Percentiles rank a stretch among this genome's conserved stretches.
These are phyloP conservation scores for Chalciporus pseudorubinellus DNA, from an alignment of 768 basidiomycete genomes.

Conservation along the genomic window DNA sequence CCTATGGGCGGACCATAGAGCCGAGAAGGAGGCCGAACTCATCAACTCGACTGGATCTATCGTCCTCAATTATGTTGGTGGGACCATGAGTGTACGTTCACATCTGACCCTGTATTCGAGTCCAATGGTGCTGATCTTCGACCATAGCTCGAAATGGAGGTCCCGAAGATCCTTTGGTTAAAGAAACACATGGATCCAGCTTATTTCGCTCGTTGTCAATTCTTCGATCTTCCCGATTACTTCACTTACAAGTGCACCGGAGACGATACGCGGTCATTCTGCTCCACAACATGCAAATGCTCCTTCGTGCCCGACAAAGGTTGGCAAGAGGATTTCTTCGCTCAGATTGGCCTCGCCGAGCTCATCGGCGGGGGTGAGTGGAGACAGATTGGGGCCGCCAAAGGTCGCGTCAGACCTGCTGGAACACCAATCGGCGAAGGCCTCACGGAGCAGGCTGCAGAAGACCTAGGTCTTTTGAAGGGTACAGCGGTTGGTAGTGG, in stretches of 20 bases:
- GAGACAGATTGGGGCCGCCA: slow-evolving; percentile 67
- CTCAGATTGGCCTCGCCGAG: slow-evolving; percentile 74
- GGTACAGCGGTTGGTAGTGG: slow-evolving; percentile 94
- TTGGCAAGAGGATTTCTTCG: slow-evolving; percentile 89
- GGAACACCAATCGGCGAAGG: slow-evolving; percentile 83
- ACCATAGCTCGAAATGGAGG: slow-evolving; percentile 91
- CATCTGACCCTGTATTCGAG: neutral
- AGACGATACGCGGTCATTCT: slow-evolving; percentile 71
- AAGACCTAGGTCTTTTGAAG: slow-evolving; percentile 78
- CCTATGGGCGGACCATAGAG: slow-evolving; percentile 96
- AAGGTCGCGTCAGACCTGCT: slow-evolving; percentile 71
- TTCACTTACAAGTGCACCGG: slow-evolving; percentile 90
- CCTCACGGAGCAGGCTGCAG: slow-evolving; percentile 72
- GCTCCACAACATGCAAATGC: slow-evolving; percentile 96
- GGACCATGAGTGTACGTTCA: slow-evolving; percentile 81
- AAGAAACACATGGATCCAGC: slow-evolving; percentile 79
- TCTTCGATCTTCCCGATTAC: slow-evolving; percentile 93
- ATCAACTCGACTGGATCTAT: slow-evolving; percentile 85
- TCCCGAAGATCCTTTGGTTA: slow-evolving; percentile 96
- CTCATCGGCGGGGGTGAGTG: slow-evolving; percentile 64
- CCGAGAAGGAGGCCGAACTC: slow-evolving; percentile 84
- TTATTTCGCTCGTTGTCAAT: slow-evolving; percentile 73
- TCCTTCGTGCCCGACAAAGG: slow-evolving; percentile 85
- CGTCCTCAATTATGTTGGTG: slow-evolving; percentile 93
- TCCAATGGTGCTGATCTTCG: slow-evolving; percentile 4